phyloP scores from a whole-genome alignment of 2,329 filamentous ascomycete species.

The Dothidotthia symphoricarpi region DNA sequence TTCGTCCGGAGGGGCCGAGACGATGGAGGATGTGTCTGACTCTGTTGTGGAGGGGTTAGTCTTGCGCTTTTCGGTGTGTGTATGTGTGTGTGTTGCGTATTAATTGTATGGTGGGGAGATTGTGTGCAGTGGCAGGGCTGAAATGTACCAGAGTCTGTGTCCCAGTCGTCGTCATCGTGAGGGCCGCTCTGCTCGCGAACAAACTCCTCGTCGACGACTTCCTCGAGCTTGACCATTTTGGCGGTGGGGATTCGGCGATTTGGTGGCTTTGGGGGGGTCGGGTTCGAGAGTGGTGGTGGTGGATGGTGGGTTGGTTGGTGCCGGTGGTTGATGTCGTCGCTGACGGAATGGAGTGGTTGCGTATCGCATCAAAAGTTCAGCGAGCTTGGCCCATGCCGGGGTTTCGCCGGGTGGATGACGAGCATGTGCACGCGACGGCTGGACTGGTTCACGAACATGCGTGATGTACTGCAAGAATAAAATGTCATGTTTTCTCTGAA shows the following conservation, averaged over 20 bases:
- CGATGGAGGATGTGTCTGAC: constrained; percentile 69
- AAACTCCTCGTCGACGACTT: constrained; percentile 97
- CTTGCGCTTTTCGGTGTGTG: not conserved
- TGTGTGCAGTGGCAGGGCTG: not conserved
- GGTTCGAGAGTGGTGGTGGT: constrained; percentile 3
- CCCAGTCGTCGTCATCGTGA: constrained; percentile 79
- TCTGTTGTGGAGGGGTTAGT: constrained; percentile 54
- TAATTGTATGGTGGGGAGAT: too few relatives aligned
- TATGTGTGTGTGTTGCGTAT: too few relatives aligned
- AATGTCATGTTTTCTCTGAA: too few relatives aligned
- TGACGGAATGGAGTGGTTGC: too few relatives aligned
- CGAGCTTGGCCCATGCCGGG: too few relatives aligned
- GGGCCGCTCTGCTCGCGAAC: constrained; percentile 66
- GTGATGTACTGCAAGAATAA: too few relatives aligned
- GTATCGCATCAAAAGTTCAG: too few relatives aligned
- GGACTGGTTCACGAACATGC: too few relatives aligned
- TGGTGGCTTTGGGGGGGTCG: not conserved
- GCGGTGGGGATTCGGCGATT: constrained; percentile 7
- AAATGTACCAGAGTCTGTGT: constrained; percentile 81
- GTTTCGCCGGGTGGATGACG: too few relatives aligned
- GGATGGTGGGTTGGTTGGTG: constrained; percentile 3
- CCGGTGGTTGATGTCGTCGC: not conserved
- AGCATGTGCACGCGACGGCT: too few relatives aligned
- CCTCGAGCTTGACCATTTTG: constrained; percentile 92
- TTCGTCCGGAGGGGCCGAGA: constrained; percentile 44